These are phyloP conservation scores for Ustanciosporium gigantosporum DNA, from an alignment of 1,284 basidiomycete genomes.

Conservation along the genomic window DNA sequence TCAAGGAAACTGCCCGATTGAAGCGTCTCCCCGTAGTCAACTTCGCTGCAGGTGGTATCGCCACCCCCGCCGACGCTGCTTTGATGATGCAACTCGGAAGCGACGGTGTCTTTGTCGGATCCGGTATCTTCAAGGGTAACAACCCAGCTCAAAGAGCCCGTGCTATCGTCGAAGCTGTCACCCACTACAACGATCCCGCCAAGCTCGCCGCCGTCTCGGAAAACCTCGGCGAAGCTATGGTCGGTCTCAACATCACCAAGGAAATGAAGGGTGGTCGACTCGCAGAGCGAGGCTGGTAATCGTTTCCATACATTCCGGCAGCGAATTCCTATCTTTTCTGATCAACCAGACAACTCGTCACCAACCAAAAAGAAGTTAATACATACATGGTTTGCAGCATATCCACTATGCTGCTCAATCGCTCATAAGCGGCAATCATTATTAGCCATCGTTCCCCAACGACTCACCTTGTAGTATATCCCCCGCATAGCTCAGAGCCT, in stretches of 20 bases:
- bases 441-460: not conserved
- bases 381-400: too few relatives aligned
- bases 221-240: slow-evolving; percentile 86
- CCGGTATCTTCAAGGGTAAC: slow-evolving; percentile 67
- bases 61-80: slow-evolving; percentile 95
- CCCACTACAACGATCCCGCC: slow-evolving; percentile 71
- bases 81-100: slow-evolving; percentile 99
- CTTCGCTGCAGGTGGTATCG: slow-evolving; percentile 81
- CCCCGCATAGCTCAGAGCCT: too few relatives aligned
- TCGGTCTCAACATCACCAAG: slow-evolving; percentile 75
- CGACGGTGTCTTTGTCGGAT: slow-evolving; percentile 74
- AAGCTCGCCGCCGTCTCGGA: slow-evolving; percentile 74
- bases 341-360: not conserved
- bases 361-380: too few relatives aligned
- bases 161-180: slow-evolving; percentile 97
- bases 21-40: slow-evolving; percentile 87
- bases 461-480: not conserved
- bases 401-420: too few relatives aligned
- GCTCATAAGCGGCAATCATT: too few relatives aligned
- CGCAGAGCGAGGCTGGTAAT: slow-evolving; percentile 55
- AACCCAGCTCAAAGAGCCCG: slow-evolving; percentile 91
- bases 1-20: slow-evolving; percentile 92
- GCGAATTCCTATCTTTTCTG: not conserved
- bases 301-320: not conserved
- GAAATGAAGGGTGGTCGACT: slow-evolving; percentile 57